A percentile compares a stretch with the other conserved stretches of the same genome.
phyloP scores from a whole-genome alignment of 2,329 filamentous ascomycete genomes.

The Diaporthe caulivora region DNA sequence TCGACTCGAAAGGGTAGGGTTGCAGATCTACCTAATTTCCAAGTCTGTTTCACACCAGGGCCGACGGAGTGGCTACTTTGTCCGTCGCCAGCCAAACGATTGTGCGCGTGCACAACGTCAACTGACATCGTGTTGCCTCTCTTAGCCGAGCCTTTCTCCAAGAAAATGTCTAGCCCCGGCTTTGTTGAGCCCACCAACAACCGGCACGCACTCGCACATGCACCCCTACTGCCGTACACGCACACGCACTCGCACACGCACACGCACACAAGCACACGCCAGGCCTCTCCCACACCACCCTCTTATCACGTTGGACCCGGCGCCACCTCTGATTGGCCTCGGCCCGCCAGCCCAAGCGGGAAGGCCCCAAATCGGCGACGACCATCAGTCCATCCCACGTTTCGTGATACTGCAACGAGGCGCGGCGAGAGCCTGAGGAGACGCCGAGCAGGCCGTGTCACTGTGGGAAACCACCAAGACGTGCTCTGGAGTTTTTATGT shows the following conservation, averaged over 20 bases:
- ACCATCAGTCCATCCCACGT: constrained; percentile 22
- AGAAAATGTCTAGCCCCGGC: constrained; percentile 6
- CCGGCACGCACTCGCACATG: background rate
- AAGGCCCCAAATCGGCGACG: constrained; percentile 1
- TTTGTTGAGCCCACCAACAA: constrained; percentile 21
- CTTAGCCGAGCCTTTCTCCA: background rate
- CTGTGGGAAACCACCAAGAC: background rate
- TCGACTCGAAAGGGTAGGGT: background rate
- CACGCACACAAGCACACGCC: background rate
- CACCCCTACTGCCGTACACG: background rate
- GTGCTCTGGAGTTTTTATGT: background rate
- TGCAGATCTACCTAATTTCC: constrained; percentile 6
- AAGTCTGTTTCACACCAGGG: background rate
- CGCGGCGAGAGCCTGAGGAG: background rate
- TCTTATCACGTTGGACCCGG: constrained; percentile 38
- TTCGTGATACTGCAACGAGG: constrained; percentile 18
- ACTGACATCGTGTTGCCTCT: constrained; percentile 27
- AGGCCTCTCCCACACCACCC: constrained; percentile 29
- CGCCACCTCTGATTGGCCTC: constrained; percentile 36
- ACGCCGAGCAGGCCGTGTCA: background rate
- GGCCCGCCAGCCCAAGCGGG: constrained; percentile 4
- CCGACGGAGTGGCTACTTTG: constrained; percentile 4
- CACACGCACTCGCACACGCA: background rate
- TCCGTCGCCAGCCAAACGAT: constrained; percentile 27
- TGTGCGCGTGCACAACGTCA: constrained; percentile 4